Evolutionary conservation across 179 eudicot genomes (phyloP).

Genomic region (Beta lomatogona): DNA sequence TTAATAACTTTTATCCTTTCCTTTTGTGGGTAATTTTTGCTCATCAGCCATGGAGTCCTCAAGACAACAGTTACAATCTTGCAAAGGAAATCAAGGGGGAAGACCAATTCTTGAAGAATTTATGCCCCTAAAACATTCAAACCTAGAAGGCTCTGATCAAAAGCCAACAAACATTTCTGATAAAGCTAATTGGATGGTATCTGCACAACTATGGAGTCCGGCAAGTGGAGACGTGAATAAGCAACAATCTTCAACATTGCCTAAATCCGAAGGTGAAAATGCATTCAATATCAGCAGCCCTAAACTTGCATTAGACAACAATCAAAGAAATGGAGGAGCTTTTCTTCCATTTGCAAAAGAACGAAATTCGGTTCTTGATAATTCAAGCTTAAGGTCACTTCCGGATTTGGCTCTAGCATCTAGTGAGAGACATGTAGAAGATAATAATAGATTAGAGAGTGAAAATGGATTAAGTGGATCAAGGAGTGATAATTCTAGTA

Average conservation of each 20-base stretch:
- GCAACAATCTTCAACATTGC: slow-evolving; percentile 30
- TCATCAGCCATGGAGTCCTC: slow-evolving; percentile 80
- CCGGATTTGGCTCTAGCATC: slow-evolving; percentile 61
- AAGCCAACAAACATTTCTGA: slow-evolving; percentile 36
- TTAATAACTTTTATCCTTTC: neutral
- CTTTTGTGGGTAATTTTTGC: neutral
- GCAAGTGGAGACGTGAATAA: slow-evolving; percentile 38
- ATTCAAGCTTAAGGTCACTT: slow-evolving; percentile 21
- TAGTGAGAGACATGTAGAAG: slow-evolving; percentile 51
- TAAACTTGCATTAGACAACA: slow-evolving; percentile 52
- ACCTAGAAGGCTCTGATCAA: slow-evolving; percentile 38
- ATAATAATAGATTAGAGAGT: slow-evolving; percentile 39
- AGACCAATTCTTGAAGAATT: slow-evolving; percentile 50
- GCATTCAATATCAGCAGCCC: slow-evolving; percentile 37
- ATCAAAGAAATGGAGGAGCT: slow-evolving; percentile 52
- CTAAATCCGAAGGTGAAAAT: slow-evolving; percentile 36
- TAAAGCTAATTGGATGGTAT: slow-evolving; percentile 53
- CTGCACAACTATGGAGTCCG: slow-evolving; percentile 55
- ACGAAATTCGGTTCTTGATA: slow-evolving; percentile 9
- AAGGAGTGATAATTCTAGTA: slow-evolving; percentile 29
- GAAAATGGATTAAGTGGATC: slow-evolving; percentile 35
- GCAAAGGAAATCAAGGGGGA: slow-evolving; percentile 43
- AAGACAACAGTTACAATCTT: slow-evolving; percentile 74
- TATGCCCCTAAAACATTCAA: slow-evolving; percentile 42
- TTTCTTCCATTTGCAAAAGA: slow-evolving; percentile 54